Conservation (phyloP, 2,329 filamentous ascomycete species). For the Pestalotiopsis sp. region DNA sequence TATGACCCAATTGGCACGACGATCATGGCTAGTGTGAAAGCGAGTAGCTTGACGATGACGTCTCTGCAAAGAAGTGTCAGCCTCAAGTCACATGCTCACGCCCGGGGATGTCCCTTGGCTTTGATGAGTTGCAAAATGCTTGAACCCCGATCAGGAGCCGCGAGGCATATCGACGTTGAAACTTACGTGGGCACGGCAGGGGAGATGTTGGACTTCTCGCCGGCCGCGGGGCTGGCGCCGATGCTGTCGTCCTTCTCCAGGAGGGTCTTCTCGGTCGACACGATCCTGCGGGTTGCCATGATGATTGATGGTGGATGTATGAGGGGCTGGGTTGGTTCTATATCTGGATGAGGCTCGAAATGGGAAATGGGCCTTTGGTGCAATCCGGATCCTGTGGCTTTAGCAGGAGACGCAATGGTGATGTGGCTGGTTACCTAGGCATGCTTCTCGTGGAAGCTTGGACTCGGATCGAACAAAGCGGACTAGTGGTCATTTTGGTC, state of each 20-base stretch:
- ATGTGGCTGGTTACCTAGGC: not conserved
- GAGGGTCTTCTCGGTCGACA: constrained; percentile 66
- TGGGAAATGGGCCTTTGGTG: not conserved
- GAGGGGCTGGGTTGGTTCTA: not conserved
- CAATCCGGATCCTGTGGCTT: not conserved
- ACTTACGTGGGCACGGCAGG: constrained; percentile 82
- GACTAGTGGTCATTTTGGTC: not conserved
- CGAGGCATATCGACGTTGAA: not conserved
- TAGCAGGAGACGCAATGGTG: not conserved
- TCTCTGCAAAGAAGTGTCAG: constrained; percentile 48
- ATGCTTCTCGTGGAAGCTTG: not conserved
- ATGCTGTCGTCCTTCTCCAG: constrained; percentile 60
- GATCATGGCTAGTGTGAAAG: constrained; percentile 91
- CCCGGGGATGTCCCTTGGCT: not conserved
- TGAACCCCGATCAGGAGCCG: too few species aligned
- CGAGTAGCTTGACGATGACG: constrained; percentile 87
- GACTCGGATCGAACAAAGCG: not conserved
- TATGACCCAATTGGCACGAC: constrained; percentile 85
- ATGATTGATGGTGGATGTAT: not conserved
- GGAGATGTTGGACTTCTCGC: constrained; percentile 70
- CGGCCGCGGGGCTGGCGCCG: constrained; percentile 38
- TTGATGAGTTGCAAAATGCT: too few species aligned
- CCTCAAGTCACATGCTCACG: not conserved
- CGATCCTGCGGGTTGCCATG: constrained; percentile 73
- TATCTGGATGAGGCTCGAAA: not conserved